Evolutionary conservation across 1,139 yeast species (phyloP).

Genomic region (Pichia sp.): DNA sequence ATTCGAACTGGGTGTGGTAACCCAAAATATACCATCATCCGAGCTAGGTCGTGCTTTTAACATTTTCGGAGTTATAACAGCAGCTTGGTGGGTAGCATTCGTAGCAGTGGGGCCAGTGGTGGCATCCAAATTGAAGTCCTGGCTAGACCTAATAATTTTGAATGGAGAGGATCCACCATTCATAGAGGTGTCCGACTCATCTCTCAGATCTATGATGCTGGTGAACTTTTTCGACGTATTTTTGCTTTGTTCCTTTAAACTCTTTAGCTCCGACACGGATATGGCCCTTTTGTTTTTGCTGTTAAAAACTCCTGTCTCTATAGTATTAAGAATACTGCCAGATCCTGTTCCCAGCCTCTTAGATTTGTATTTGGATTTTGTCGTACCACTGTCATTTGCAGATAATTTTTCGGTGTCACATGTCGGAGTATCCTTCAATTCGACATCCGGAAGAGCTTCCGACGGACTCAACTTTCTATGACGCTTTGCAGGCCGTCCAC

Average conservation of each 20-base stretch:
- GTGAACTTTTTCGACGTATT: conserved; percentile 1
- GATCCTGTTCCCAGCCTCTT: background rate
- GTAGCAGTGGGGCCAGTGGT: too few species aligned
- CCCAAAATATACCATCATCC: conserved; percentile 30
- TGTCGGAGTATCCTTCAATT: too few species aligned
- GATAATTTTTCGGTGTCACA: too few species aligned
- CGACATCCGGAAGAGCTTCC: too few species aligned
- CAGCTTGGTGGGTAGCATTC: too few species aligned
- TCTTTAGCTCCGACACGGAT: conserved; percentile 5
- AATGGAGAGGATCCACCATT: conserved; percentile 9
- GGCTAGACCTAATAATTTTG: conserved; percentile 11
- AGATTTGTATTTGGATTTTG: background rate
- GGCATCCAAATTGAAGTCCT: conserved; percentile 11
- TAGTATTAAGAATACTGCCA: conserved; percentile 5
- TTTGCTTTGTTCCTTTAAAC: conserved; percentile 3
- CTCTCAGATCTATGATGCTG: conserved; percentile 2
- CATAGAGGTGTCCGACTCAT: conserved; percentile 10
- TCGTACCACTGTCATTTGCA: too few species aligned
- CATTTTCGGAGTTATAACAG: conserved; percentile 1
- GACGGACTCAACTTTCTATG: too few species aligned
- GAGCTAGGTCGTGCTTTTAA: conserved; percentile 18
- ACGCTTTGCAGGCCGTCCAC: conserved; percentile 5
- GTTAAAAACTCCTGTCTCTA: background rate
- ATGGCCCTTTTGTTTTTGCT: conserved; percentile 6
- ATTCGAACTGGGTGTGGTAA: conserved; percentile 20